Percentiles rank a stretch among this genome's conserved stretches.
These are phyloP conservation scores for Stephania japonica DNA, from an alignment of 164 flowering plant genomes.

Conservation along the genomic window DNA sequence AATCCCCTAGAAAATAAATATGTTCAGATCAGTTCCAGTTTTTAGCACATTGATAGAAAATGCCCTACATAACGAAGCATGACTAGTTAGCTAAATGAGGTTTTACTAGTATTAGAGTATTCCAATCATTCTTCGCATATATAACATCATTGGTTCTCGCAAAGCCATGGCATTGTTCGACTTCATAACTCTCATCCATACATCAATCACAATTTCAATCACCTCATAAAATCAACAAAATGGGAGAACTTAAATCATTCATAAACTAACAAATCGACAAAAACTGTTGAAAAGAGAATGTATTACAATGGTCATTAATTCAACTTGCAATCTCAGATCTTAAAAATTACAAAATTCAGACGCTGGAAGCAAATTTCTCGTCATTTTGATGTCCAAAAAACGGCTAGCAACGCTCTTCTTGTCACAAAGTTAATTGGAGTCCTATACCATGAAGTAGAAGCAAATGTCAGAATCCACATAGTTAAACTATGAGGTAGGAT, in stretches of 20 bases:
- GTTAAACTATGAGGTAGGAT: neutral
- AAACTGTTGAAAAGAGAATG: neutral
- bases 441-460: slow-evolving; percentile 40
- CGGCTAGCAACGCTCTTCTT: slow-evolving; percentile 18
- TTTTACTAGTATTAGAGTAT: no score
- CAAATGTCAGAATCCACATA: slow-evolving; percentile 23
- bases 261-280: neutral
- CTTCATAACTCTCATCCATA: neutral
- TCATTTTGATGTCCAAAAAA: slow-evolving; percentile 12
- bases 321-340: neutral
- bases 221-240: neutral
- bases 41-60: neutral
- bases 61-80: neutral
- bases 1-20: no score
- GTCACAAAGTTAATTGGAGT: slow-evolving; percentile 49
- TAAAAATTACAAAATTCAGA: slow-evolving; percentile 1
- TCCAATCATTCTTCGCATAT: neutral
- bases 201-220: neutral
- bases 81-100: neutral
- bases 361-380: neutral
- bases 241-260: neutral
- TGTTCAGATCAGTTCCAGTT: no score
- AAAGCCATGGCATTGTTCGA: neutral
- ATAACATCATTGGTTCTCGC: neutral
- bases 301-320: slow-evolving; percentile 3